These are phyloP conservation scores for Ciborinia camelliae DNA, from an alignment of 2,329 filamentous ascomycete species.

Conservation along the genomic window DNA sequence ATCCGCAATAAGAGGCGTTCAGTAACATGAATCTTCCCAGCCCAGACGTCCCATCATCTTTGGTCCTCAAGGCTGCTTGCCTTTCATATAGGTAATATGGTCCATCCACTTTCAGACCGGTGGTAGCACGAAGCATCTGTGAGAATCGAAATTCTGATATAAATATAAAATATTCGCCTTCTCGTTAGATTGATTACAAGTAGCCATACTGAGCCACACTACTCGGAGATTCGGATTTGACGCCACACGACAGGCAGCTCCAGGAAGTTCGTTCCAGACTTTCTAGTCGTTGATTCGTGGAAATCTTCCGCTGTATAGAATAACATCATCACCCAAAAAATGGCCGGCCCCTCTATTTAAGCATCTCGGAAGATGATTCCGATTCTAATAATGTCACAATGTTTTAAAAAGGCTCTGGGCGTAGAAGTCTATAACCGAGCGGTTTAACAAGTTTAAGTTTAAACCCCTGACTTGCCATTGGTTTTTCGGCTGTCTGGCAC, in stretches of 20 bases:
- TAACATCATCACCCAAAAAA: slow-evolving; percentile 10
- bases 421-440: background rate
- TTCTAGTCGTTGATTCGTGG: background rate
- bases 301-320: background rate
- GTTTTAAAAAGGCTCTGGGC: background rate
- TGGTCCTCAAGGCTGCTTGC: background rate
- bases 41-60: background rate
- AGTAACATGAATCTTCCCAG: slow-evolving; percentile 5
- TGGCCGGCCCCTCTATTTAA: background rate
- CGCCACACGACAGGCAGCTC: background rate
- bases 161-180: background rate
- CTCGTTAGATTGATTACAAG: background rate
- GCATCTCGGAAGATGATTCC: slow-evolving; percentile 5
- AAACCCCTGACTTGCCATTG: slow-evolving; percentile 4
- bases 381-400: slow-evolving; percentile 10
- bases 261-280: background rate
- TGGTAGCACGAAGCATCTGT: background rate
- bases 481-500: background rate
- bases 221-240: slow-evolving; percentile 3
- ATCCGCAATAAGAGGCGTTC: background rate
- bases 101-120: background rate
- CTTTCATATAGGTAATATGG: background rate
- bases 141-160: background rate
- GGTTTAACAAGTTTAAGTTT: background rate
- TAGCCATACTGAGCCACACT: slow-evolving; percentile 7